Conservation (phyloP, 148 eudicot species). For the Limonium bicolor region DNA sequence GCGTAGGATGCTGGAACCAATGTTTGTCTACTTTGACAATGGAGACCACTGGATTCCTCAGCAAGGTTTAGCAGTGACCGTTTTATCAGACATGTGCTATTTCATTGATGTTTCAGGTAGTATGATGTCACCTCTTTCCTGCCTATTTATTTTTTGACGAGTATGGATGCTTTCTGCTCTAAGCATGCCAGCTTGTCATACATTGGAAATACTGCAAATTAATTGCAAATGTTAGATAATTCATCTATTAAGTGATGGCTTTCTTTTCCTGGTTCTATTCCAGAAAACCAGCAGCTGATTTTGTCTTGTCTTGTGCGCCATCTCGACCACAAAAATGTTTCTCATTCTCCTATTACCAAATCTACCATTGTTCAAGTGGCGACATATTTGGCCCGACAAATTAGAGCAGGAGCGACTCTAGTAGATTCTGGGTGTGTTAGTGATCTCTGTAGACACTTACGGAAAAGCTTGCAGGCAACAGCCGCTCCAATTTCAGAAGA, state of each 20-base stretch:
- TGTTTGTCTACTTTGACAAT: constrained; percentile 65
- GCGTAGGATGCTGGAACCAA: constrained; percentile 75
- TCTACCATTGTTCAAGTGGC: constrained; percentile 68
- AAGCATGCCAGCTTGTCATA: no score
- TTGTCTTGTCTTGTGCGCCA: constrained; percentile 67
- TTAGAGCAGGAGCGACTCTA: constrained; percentile 43
- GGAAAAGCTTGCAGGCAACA: constrained; percentile 83
- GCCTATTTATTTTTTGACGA: not conserved
- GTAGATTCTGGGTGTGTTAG: constrained; percentile 66
- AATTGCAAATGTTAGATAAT: no score
- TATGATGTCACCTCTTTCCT: constrained; percentile 1
- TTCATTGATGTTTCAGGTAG: constrained; percentile 58
- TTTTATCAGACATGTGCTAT: constrained; percentile 77
- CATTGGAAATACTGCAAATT: no score
- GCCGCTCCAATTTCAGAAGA: constrained; percentile 45
- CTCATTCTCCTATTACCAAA: constrained; percentile 59
- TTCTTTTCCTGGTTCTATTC: constrained; percentile 5
- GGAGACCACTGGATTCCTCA: constrained; percentile 55
- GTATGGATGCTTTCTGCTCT: no score
- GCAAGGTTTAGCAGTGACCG: constrained; percentile 53
- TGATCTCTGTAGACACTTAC: constrained; percentile 69
- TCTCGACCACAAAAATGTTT: constrained; percentile 88
- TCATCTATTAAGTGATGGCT: not conserved
- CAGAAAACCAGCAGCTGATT: constrained; percentile 63
- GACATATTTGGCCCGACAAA: constrained; percentile 59